Evolutionary conservation across 805 yeast genomes (phyloP), one percentile per base, ranked within the genome.

Genomic region (Candida mattraensis): DNA sequence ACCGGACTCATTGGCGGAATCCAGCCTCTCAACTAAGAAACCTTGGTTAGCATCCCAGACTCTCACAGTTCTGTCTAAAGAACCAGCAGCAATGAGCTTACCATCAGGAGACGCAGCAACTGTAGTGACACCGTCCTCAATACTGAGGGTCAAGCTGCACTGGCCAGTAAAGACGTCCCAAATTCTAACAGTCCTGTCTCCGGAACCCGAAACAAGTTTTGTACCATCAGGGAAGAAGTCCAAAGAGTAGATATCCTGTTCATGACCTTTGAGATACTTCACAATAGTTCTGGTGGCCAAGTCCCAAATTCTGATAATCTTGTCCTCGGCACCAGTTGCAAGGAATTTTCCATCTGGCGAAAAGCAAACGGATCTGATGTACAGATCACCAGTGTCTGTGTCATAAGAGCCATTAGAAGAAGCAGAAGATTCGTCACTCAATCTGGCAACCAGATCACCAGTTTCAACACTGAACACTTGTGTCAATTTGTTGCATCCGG

Each of bases 41-140:
- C 96, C 96, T 17, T 94, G 84, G 29, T 85, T 77, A 7, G 96
- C 83, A 66, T 91, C 96, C 97, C 98, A 91, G 30, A 93, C 95
- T 45, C 98, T 76, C 34, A 93, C 97, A 20, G 95, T 84, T 65
- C 94, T 76, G 68, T 91, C 99, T 48, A 91, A 76, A 22, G 95
- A 85, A 33, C 99, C 99, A 12, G 97, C 98, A 24, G 97, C 98
- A 53, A 93, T 87, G 52, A 80, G 77, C 51, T 82, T 78, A 24
- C 97, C 96, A 62, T 91, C 95, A 32, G 97, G 97, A 7, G 96
- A 86, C 26, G 91, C 91, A 14, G 97, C 96, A 29, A 91, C 97
- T 0, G 99, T 91, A 37, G 99, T 91, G 35, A 91, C 98, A 51
- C 99, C 99, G 61, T 91, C 98, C 64, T 91, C 97, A 53, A 91